Base-by-base conservation (phyloP, 345 rosid genomes). In the Aethionema arabicum region DNA sequence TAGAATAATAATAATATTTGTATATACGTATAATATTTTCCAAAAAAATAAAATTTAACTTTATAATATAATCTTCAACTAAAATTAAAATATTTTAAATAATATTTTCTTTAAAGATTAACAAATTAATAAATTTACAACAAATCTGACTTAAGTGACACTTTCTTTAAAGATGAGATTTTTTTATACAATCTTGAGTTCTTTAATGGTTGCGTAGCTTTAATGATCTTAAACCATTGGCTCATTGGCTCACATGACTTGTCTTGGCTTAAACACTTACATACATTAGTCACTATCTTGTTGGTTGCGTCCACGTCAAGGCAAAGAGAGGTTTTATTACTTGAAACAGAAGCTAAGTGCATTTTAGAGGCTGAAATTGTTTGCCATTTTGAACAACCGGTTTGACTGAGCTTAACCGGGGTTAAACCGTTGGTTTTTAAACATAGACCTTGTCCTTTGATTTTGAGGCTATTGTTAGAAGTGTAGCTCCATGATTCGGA, bases 401-500 rank as follows among this genome's bases (percentile, higher is more conserved):
- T 60, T 4, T 1, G 48, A 32, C 84, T 69, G 21, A 95, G 80
- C 15, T 42, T 75, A 32, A 83, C 81, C 5, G 77, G 78, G 3
- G 71, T 77, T 9, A 60, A 11, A 31, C 66, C 69, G 36, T 59
- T 67, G 14, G 83, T 85, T 65, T 79, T 83, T 55, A 95, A 56
- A 83, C 99, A 95, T 69, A 79, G 77, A 65, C 75, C 61, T 15
- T 87, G 74, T 9, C 83, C 89, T 60, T 74, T 77, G 11, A 82
- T 58, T 27, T 74, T 54, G 41, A 90, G 3, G 12, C 51, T 73
- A 57, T 84, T 77, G 30, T 63, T 72, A 8, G 79, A 41, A 1
- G 90, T 78, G 64, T 87, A 90, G 41, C 63, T 78, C 96, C 97
- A 90, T 38, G 81, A 75, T 32, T 89, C 91, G 2, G 98, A 82